A percentile compares a stretch with the other conserved stretches of the same genome.
Conservation (phyloP, 2,329 filamentous ascomycete genomes). For the Canariomyces notabilis region DNA sequence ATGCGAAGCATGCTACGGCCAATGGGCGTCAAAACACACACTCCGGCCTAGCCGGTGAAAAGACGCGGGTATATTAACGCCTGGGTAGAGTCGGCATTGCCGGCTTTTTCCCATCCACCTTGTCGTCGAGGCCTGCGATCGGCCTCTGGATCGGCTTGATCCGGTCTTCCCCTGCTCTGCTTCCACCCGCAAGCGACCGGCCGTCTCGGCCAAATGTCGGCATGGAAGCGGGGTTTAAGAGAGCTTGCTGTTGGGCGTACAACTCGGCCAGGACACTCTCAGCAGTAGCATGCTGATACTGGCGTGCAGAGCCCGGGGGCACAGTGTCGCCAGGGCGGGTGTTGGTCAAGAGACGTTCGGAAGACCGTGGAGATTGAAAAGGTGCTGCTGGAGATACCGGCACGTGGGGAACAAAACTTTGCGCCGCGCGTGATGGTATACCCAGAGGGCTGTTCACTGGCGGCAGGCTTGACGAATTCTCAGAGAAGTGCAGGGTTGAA, state of each 20-base stretch:
- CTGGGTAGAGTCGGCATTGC: conserved; percentile 5
- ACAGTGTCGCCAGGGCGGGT: neutral
- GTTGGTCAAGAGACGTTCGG: neutral
- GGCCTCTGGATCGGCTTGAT: neutral
- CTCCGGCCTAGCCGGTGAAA: neutral
- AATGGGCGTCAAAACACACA: neutral
- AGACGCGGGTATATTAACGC: conserved; percentile 1
- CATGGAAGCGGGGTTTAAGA: neutral
- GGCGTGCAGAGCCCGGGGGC: no score
- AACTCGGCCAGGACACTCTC: no score
- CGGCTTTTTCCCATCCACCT: conserved; percentile 1
- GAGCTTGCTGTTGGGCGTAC: neutral
- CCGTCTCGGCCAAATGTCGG: neutral
- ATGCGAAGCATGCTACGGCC: neutral
- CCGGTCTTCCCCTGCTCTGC: no score
- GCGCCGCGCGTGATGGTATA: conserved; percentile 17
- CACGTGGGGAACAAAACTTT: conserved; percentile 1
- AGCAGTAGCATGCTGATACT: no score
- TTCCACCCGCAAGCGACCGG: no score
- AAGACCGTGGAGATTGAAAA: conserved; percentile 6
- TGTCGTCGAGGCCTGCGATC: neutral
- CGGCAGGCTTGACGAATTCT: conserved; percentile 28
- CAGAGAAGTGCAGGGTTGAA: conserved; percentile 27
- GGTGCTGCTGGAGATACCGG: neutral
- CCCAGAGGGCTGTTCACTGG: conserved; percentile 32